Base-by-base conservation (phyloP, 768 basidiomycete genomes). In the Lactarius quietus region DNA sequence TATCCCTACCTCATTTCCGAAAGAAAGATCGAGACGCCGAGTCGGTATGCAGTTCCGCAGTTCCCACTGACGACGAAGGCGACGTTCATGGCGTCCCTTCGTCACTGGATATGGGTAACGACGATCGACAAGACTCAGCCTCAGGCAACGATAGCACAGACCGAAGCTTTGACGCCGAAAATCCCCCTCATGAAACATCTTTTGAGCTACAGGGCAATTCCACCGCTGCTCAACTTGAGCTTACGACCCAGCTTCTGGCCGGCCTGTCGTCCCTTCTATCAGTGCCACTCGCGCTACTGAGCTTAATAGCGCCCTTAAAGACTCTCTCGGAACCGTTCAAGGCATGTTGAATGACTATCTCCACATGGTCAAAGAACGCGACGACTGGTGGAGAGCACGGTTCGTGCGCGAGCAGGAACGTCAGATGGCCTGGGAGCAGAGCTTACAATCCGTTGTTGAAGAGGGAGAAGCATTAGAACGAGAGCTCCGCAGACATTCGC, bases 371-470 rank as follows among this genome's bases (percentile, higher is more conserved):
- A 79, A 80, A 62, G 87, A 89, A 63, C 81, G 95, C n/a, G 95
- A 97, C 68, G 82, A 83, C 57, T 97, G 89, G 83, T 95, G 86
- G 79, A 81, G 80, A 62, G 76, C 80, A 35, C 83, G 86, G 69
- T 77, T 94, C 12, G 82, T 82, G 68, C 82, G 83, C 29, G 90
- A 93, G 72, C 79, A 81, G 56, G 79, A 82, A 69, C 79, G 86
- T 29, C 86, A 87, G 71, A 78, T 73, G 14, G 79, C 94, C 31
- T 98, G 95, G 95, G 95, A 96, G 76, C 89, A 93, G 76, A 95
- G 91, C 74, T 75, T 98, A 72, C 86, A 88, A 61, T 84, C 86
- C 2, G 93, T 95, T 9, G 94, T 95, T 1, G 81, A 83, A 62
- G 92, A 96, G 74, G 93, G 94, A 18, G 92, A 93, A 71, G 82